These are phyloP conservation scores for Talaromyces sp. DNA, from an alignment of 2,329 filamentous ascomycete genomes.

Conservation along the genomic window DNA sequence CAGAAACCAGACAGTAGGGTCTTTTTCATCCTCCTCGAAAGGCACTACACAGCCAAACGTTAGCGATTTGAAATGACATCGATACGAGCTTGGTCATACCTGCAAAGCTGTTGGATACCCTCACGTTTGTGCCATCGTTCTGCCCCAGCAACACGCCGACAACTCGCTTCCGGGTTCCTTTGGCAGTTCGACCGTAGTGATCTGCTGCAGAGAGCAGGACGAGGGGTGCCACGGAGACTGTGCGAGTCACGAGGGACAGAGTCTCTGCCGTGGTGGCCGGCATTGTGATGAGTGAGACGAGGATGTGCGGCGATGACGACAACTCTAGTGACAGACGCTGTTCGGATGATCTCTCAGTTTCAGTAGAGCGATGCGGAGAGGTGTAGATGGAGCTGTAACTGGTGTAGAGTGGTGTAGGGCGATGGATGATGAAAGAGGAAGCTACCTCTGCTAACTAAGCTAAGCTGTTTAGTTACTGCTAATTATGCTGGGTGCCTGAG, in stretches of 20 bases:
- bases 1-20: conserved; percentile 97
- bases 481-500: neutral
- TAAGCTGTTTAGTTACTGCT: neutral
- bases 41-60: conserved; percentile 63
- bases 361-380: neutral
- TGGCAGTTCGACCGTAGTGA: conserved; percentile 92
- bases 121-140: conserved; percentile 92
- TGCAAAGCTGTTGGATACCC: conserved; percentile 98
- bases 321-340: neutral
- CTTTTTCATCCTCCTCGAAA: conserved; percentile 98
- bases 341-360: neutral
- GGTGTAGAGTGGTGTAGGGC: neutral
- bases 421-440: conserved; percentile 5
- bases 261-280: conserved; percentile 96
- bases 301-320: neutral
- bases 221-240: conserved; percentile 93
- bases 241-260: conserved; percentile 87
- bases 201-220: conserved; percentile 97
- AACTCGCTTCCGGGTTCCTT: conserved; percentile 82
- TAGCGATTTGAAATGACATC: neutral
- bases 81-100: conserved; percentile 51
- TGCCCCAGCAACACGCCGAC: conserved; percentile 93
- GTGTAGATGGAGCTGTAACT: neutral
- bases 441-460: neutral
- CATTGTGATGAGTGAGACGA: conserved; percentile 57